A percentile compares a stretch with the other conserved stretches of the same genome.
These are phyloP conservation scores for Lipomyces starkeyi DNA, from an alignment of 805 yeast species.

Conservation along the genomic window DNA sequence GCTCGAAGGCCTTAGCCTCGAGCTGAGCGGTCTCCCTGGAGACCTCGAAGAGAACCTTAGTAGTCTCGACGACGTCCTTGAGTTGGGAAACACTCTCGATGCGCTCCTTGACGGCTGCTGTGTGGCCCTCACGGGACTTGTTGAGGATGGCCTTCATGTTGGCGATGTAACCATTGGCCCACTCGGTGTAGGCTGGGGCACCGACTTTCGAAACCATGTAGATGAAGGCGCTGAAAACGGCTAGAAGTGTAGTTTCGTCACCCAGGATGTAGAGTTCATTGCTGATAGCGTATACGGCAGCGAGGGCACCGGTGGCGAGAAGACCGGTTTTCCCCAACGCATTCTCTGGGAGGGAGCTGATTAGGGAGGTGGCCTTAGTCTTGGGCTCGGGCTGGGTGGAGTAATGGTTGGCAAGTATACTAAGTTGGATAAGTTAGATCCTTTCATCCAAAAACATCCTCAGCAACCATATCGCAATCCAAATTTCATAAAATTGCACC, in stretches of 20 bases:
- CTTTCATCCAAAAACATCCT: background rate
- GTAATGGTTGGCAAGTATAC: constrained; percentile 34
- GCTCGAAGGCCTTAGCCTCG: constrained; percentile 92
- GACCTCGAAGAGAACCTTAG: constrained; percentile 88
- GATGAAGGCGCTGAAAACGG: constrained; percentile 78
- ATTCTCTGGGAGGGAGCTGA: constrained; percentile 88
- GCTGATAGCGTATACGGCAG: constrained; percentile 90
- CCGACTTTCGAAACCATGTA: constrained; percentile 80
- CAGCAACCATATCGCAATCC: background rate
- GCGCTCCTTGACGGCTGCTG: constrained; percentile 90
- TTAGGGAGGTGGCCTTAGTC: constrained; percentile 85
- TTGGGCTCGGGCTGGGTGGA: constrained; percentile 70
- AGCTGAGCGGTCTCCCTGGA: constrained; percentile 96
- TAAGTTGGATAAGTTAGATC: constrained; percentile 7
- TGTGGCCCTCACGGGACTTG: constrained; percentile 87
- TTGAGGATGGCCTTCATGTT: constrained; percentile 82
- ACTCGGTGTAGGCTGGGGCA: constrained; percentile 93
- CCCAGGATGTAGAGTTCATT: constrained; percentile 91
- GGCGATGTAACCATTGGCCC: constrained; percentile 86
- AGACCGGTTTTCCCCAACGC: constrained; percentile 90
- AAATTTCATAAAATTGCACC: background rate
- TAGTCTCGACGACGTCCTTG: constrained; percentile 88
- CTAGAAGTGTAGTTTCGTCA: constrained; percentile 88
- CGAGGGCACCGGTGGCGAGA: constrained; percentile 93
- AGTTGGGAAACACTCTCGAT: constrained; percentile 85